Base-by-base conservation (phyloP, 805 yeast genomes). In the Yamadazyma tumulicola region DNA sequence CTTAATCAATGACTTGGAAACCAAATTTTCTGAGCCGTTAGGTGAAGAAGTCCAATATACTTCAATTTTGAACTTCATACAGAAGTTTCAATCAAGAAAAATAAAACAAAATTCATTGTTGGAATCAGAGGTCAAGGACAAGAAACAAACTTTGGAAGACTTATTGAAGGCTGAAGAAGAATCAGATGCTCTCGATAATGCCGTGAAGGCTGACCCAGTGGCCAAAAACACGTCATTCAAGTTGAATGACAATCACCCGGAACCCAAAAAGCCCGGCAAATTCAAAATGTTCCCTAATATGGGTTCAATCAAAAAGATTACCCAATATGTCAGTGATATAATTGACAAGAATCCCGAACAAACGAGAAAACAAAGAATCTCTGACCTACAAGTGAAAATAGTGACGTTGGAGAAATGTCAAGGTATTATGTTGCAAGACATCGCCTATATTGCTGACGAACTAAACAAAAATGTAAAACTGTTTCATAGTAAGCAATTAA, bases 1-100 rank as follows among this genome's bases (percentile, higher is more conserved):
- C 1, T 64, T 81, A 8, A 72, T 77, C 4, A 57, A 67, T 9
- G 72, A 73, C 23, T 56, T 81, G 32, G 76, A 75, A 33, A 69
- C 77, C 1, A 75, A 76, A 35, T 80, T 79, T 47, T 69, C 77
- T 6, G 87, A 81, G 51, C 86, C 86, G 3, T 57, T 81, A 30
- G 80, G 80, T 1, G 87, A 81, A 50, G 74, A 78, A n/a, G 85
- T 78, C 2, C 85, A 81, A 48, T 73, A 74, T 52, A 75, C 83
- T 0, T 56, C 65, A 3, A 77, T 78, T 2, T 72, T 80, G 10
- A 68, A 78, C 27, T 64, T 69, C 12, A 79, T 85, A 2, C 57
- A 77, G 16, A 75, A 74, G 43, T 86, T 76, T 52, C 75, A 85
- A 36, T 69, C 43, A 5, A 49, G 57, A 17, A 67, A 67, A 41